Evolutionary conservation across 352 stramenopile species (phyloP).

Genomic region (Globisporangium orthogonon): DNA sequence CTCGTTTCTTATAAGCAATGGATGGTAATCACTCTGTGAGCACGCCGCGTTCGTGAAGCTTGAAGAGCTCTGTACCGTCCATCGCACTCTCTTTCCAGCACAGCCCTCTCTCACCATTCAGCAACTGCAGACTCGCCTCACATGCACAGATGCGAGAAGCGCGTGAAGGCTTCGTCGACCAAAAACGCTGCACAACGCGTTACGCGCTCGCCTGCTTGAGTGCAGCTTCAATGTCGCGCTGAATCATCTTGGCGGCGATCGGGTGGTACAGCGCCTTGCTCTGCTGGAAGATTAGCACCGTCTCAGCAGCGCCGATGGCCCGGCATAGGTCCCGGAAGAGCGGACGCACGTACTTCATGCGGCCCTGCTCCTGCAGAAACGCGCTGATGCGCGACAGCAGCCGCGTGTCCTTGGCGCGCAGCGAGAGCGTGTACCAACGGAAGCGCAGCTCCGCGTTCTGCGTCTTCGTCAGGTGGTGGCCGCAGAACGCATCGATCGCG

Average conservation of each 20-base stretch:
- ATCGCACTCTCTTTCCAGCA: background rate
- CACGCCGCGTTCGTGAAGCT: too few species aligned
- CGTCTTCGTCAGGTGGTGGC: constrained; percentile 37
- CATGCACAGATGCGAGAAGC: too few species aligned
- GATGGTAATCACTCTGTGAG: too few species aligned
- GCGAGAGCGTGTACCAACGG: constrained; percentile 56
- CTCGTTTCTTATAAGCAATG: constrained; percentile 1
- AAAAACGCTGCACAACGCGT: too few species aligned
- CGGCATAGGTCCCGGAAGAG: constrained; percentile 56
- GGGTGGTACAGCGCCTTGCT: constrained; percentile 64
- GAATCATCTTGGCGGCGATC: constrained; percentile 69
- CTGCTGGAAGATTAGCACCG: constrained; percentile 27
- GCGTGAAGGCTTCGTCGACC: too few species aligned
- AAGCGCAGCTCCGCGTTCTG: constrained; percentile 69
- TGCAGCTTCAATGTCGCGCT: constrained; percentile 34
- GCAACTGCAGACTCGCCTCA: too few species aligned
- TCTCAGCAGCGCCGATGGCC: constrained; percentile 22
- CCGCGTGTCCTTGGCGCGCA: constrained; percentile 41
- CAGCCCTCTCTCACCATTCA: background rate
- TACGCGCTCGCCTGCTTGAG: background rate
- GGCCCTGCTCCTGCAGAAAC: constrained; percentile 61
- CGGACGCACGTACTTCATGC: constrained; percentile 73
- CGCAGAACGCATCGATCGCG: constrained; percentile 48
- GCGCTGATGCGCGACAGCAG: constrained; percentile 29
- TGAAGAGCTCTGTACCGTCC: too few species aligned